These are phyloP conservation scores for Aureobasidium lini DNA, from an alignment of 2,329 filamentous ascomycete genomes.

Conservation along the genomic window DNA sequence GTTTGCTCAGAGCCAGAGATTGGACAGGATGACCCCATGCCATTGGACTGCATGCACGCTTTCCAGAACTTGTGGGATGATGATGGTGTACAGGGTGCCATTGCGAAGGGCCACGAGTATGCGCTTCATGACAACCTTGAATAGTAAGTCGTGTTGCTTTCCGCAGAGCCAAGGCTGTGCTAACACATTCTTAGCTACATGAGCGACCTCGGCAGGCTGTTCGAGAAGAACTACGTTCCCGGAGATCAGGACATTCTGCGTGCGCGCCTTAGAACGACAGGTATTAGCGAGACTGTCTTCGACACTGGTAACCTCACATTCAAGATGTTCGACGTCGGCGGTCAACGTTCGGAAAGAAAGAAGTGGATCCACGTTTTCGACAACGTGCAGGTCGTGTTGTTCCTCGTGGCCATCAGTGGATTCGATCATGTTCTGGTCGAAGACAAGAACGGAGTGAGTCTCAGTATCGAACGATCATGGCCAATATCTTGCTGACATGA, in stretches of 20 bases:
- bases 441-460: conserved; percentile 60
- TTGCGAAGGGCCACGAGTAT: conserved; percentile 90
- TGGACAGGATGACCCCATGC: conserved; percentile 71
- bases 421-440: conserved; percentile 95
- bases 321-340: conserved; percentile 96
- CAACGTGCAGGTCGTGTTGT: conserved; percentile 93
- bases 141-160: conserved; percentile 57
- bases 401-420: conserved; percentile 93
- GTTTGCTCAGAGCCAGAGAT: conserved; percentile 78
- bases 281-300: conserved; percentile 95
- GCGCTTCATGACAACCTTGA: conserved; percentile 90
- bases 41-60: conserved; percentile 67
- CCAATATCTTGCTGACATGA: not conserved
- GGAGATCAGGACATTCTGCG: conserved; percentile 92
- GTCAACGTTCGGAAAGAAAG: conserved; percentile 91
- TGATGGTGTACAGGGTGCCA: conserved; percentile 74
- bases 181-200: conserved; percentile 62
- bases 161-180: not conserved
- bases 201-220: conserved; percentile 54
- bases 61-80: conserved; percentile 83
- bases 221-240: conserved; percentile 71
- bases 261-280: conserved; percentile 94
- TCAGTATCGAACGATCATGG: conserved; percentile 26
- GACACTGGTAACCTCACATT: conserved; percentile 92
- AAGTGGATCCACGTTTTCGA: conserved; percentile 99